phyloP scores from a whole-genome alignment of 2,329 filamentous ascomycete genomes.

The Colletotrichum sansevieriae region DNA sequence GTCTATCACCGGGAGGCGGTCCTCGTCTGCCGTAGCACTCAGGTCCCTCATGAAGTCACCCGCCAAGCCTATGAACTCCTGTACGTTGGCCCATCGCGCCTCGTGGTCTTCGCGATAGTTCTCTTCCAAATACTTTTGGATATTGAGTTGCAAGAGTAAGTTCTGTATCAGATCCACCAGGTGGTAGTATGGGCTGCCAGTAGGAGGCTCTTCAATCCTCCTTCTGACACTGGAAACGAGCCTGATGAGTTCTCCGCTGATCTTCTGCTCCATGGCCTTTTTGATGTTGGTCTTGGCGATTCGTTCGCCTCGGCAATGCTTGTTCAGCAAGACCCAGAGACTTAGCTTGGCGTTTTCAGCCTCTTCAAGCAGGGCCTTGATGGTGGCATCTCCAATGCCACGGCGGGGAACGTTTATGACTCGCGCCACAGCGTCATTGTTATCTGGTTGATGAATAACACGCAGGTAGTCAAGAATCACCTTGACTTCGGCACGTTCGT shows the following conservation, averaged over 20 bases:
- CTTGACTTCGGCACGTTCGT: slow-evolving; percentile 91
- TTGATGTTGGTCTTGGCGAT: slow-evolving; percentile 63
- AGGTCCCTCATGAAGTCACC: slow-evolving; percentile 73
- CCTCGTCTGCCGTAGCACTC: slow-evolving; percentile 58
- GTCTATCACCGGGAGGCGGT: slow-evolving; percentile 75
- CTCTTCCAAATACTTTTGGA: slow-evolving; percentile 79
- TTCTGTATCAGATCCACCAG: slow-evolving; percentile 65
- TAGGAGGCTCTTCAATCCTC: slow-evolving; percentile 48
- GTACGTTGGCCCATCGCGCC: slow-evolving; percentile 86
- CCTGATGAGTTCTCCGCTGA: slow-evolving; percentile 64
- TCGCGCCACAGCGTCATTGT: slow-evolving; percentile 86
- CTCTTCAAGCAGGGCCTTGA: slow-evolving; percentile 81
- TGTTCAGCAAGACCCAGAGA: slow-evolving; percentile 79
- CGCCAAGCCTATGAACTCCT: slow-evolving; percentile 87
- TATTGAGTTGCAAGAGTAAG: slow-evolving; percentile 74
- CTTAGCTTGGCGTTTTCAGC: slow-evolving; percentile 77
- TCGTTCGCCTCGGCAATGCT: slow-evolving; percentile 65
- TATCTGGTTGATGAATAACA: slow-evolving; percentile 85
- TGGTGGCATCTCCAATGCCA: slow-evolving; percentile 83
- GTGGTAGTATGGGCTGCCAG: slow-evolving; percentile 49
- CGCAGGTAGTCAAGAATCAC: slow-evolving; percentile 89
- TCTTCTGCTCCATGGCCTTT: slow-evolving; percentile 64
- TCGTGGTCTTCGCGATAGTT: slow-evolving; percentile 82
- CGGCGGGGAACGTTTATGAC: slow-evolving; percentile 88
- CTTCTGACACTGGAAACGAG: slow-evolving; percentile 51